phyloP scores from a whole-genome alignment of 2,329 filamentous ascomycete genomes.

The Colletotrichum sp. region DNA sequence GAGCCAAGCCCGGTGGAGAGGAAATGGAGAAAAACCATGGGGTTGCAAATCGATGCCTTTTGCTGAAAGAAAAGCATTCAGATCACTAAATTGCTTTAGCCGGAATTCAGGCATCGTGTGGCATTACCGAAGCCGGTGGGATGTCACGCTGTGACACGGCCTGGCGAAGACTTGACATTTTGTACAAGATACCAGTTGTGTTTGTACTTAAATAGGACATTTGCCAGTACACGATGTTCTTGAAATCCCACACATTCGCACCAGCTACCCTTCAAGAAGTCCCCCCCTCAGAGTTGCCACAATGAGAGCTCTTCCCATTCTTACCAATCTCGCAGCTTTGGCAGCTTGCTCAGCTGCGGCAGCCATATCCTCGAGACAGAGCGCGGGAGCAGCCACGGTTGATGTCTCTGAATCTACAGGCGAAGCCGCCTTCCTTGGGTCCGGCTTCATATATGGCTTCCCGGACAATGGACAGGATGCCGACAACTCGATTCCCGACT shows the following conservation, averaged over 20 bases:
- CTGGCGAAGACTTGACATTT: neutral
- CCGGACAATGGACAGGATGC: neutral
- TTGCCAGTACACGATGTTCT: neutral
- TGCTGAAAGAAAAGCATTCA: neutral
- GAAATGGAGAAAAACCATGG: too few species aligned
- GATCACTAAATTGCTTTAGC: neutral
- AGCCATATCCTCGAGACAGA: neutral
- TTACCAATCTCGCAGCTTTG: neutral
- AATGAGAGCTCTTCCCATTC: neutral
- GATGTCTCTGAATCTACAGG: neutral
- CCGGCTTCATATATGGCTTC: neutral
- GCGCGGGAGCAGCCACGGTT: neutral
- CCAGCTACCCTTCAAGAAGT: neutral
- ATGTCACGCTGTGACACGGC: fast-evolving
- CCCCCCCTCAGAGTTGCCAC: neutral
- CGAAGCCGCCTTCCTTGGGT: neutral
- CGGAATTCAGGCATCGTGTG: neutral
- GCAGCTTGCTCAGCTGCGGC: neutral
- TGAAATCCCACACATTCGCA: neutral
- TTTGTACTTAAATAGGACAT: neutral
- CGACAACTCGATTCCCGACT: neutral
- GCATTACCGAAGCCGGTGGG: neutral
- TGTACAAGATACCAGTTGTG: neutral
- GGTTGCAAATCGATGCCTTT: neutral
- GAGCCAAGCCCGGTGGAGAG: neutral